Conservation (phyloP, 352 stramenopile species). For the Pythium myriotylum region DNA sequence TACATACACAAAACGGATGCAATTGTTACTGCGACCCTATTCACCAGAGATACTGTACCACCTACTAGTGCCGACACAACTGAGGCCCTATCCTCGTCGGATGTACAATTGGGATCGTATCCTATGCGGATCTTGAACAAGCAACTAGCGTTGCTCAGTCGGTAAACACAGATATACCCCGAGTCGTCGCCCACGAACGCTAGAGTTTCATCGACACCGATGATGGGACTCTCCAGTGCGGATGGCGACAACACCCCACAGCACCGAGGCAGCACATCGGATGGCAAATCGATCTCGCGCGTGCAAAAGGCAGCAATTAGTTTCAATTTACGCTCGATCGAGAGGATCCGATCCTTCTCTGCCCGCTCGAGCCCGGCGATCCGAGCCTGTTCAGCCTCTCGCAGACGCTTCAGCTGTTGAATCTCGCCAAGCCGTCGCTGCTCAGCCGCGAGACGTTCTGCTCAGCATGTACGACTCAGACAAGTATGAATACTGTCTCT, state of each 20-base stretch:
- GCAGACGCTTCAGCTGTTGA: conserved; percentile 29
- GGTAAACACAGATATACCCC: conserved; percentile 35
- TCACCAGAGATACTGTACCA: no score
- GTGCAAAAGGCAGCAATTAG: conserved; percentile 57
- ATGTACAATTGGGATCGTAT: neutral
- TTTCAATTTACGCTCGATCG: conserved; percentile 49
- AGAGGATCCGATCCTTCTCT: conserved; percentile 34
- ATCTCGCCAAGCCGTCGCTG: conserved; percentile 36
- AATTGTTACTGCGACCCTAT: no score
- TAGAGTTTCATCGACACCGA: conserved; percentile 31
- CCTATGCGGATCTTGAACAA: conserved; percentile 12
- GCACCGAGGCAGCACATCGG: conserved; percentile 20
- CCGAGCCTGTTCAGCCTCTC: conserved; percentile 37
- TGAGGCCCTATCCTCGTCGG: no score
- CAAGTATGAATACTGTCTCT: no score
- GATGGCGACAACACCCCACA: conserved; percentile 23
- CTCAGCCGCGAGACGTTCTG: conserved; percentile 47
- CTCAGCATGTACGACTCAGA: neutral
- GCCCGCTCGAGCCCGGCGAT: conserved; percentile 46
- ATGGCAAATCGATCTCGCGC: conserved; percentile 33
- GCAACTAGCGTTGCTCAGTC: conserved; percentile 30
- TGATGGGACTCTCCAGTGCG: conserved; percentile 21
- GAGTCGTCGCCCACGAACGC: conserved; percentile 42
- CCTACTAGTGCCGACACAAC: no score
- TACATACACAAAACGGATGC: no score